Base-by-base conservation (phyloP, 2,329 filamentous ascomycete genomes). In the Emmonsiellopsis sp. region DNA sequence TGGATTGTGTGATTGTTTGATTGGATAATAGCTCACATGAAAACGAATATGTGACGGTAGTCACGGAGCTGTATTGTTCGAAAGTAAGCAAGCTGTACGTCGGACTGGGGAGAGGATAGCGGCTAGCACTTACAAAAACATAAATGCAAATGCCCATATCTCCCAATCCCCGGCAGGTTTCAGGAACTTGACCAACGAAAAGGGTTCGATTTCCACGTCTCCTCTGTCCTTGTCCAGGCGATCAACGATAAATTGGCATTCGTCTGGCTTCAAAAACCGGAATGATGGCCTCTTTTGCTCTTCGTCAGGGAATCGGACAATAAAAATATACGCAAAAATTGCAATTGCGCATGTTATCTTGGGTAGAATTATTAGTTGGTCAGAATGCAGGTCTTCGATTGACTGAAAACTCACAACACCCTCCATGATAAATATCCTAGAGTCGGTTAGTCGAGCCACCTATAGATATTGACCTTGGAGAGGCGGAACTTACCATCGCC, bases 41-140 rank as follows among this genome's bases (percentile, higher is more conserved):
- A 5, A 90, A 76, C 0, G 85, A 81, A 64, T 90, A 89, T 1
- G 77, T 77, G 53, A 86, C 78, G 30, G 85, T 86, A 1, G 86
- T 88, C 1, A 79, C 80, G 67, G 80, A 80, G 71, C 81, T 80
- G 64, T 46, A 3, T 31, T 37, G 35, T 50, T 50, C 31, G 10
- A 20, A 37, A 34, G 40, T 45, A 11, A n/a, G 13, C 20, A 41
- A 51, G 9, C 13, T n/a, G 15, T 7, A 35, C 4, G 20, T 26
- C 20, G 5, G 20, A 5, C 20, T 26, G 20, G 20, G 9, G 7
- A 7, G 16, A 37, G 38, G 50, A 20, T 6, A n/a, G 4, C 13
- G 26, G 26, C 15, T 20, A 8, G 48, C 5, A 44, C 53, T 41
- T 52, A 59, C 58, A 73, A 74, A 63, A 75, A 76, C 51, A 77